Conservation (phyloP, 495 filamentous ascomycete genomes). For the Daldinia bambusicola region DNA sequence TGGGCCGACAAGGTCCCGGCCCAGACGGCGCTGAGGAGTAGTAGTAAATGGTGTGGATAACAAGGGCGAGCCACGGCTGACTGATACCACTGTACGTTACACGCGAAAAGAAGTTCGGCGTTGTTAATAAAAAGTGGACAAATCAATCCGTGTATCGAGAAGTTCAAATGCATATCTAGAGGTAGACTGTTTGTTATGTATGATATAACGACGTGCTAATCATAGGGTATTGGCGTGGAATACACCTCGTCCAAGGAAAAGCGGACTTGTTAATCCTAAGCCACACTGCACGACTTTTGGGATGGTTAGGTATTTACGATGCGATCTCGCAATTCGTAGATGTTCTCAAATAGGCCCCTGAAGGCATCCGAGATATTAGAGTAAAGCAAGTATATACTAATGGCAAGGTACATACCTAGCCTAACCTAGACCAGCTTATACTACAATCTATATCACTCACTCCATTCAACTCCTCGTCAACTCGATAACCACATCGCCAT, state of each 20-base stretch:
- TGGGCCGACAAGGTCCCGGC: conserved; percentile 69
- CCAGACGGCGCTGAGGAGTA: conserved; percentile 62
- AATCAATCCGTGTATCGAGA: conserved; percentile 7
- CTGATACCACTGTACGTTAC: conserved; percentile 44
- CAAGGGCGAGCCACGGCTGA: conserved; percentile 15
- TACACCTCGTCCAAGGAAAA: too few relatives aligned
- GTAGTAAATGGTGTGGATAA: conserved; percentile 41
- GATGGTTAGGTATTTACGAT: too few relatives aligned
- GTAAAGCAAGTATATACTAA: not conserved
- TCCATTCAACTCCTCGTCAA: conserved; percentile 15
- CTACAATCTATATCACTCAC: not conserved
- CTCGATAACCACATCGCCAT: conserved; percentile 32
- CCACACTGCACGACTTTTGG: too few relatives aligned
- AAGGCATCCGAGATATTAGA: too few relatives aligned
- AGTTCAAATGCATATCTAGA: not conserved
- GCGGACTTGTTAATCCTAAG: too few relatives aligned
- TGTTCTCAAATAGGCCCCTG: too few relatives aligned
- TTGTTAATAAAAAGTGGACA: conserved; percentile 33
- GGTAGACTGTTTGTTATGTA: too few relatives aligned
- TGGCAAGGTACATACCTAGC: too few relatives aligned
- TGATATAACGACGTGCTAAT: not conserved
- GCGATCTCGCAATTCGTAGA: too few relatives aligned
- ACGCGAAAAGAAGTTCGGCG: conserved; percentile 24
- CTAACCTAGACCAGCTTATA: not conserved
- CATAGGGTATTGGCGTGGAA: not conserved